Evolutionary conservation across 1,139 yeast species (phyloP), one percentile per base, ranked within the genome.

Genomic region (Geotrichum aggregatum): DNA sequence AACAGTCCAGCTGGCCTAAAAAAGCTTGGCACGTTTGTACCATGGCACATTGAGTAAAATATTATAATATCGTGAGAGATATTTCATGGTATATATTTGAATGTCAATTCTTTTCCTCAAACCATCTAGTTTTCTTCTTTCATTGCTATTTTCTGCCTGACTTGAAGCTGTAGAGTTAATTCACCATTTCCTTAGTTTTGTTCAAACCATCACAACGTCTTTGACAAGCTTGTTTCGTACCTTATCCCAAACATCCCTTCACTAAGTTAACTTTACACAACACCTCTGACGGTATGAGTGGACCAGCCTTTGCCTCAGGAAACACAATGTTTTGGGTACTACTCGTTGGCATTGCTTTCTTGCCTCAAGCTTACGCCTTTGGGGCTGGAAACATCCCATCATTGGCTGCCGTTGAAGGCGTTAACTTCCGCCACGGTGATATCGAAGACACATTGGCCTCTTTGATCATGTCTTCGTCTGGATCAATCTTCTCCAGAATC

Each of bases 361-460:
- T 50, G 54, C 50, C 54, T 2, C 21, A 46, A 18, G 47, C 59
- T 11, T 47, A 50, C 35, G 65, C 65, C 30, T 62, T 62, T 50
- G 64, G 65, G 16, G 64, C 66, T 11, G 66, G 66, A 14, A 60
- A 59, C 44, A 59, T 62, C 21, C 65, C 65, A 5, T 56, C 61
- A 1, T 52, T 55, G 28, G 61, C 64, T 2, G 53, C 55, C 1
- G 46, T 61, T 19, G 63, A 59, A 46, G 64, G 65, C 30, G 44
- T 49, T 30, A 61, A 60, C 44, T 62, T 59, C 50, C 52, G 66
- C 6, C 66, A 62, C 49, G 65, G 65, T 16, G 64, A 62, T 39
- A 59, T 62, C 28, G 66, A 62, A 51, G 61, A 62, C 47, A 56
- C 62, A 13, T 54, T 62, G 54, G 52, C 55, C 18, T 44, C 52